A percentile compares a stretch with the other conserved stretches of the same genome.
Evolutionary conservation across 208 protist species (phyloP).

Genomic region (Balamuthia mandrillaris): DNA sequence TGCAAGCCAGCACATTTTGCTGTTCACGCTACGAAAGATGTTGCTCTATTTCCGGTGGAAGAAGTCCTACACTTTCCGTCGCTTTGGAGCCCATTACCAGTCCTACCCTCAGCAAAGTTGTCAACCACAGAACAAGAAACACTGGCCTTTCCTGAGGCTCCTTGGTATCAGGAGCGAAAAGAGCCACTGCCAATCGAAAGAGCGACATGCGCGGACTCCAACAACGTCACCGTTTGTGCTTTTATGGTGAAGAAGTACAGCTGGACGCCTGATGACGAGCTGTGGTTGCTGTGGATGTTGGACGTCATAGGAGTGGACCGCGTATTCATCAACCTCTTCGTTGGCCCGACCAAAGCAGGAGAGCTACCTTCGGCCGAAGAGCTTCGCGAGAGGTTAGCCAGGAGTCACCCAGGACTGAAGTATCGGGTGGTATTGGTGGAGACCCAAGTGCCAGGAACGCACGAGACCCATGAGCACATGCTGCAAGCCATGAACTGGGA

Average conservation of each 20-base stretch:
- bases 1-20: no score
- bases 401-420: not conserved
- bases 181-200: not conserved
- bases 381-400: no score
- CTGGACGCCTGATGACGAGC: not conserved
- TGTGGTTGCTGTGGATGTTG: constrained; percentile 8
- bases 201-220: no score
- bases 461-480: not conserved
- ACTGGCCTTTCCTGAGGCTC: no score
- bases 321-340: not conserved
- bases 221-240: no score
- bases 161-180: not conserved
- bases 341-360: not conserved
- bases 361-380: not conserved
- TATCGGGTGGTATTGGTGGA: not conserved
- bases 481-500: not conserved
- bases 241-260: not conserved
- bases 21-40: no score
- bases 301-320: not conserved
- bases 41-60: no score
- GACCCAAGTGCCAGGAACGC: not conserved
- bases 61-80: no score
- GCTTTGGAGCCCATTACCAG: no score
- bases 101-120: no score
- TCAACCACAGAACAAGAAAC: no score